Conservation (phyloP, 1,284 basidiomycete genomes). For the Cutaneotrichosporon spelunceum region DNA sequence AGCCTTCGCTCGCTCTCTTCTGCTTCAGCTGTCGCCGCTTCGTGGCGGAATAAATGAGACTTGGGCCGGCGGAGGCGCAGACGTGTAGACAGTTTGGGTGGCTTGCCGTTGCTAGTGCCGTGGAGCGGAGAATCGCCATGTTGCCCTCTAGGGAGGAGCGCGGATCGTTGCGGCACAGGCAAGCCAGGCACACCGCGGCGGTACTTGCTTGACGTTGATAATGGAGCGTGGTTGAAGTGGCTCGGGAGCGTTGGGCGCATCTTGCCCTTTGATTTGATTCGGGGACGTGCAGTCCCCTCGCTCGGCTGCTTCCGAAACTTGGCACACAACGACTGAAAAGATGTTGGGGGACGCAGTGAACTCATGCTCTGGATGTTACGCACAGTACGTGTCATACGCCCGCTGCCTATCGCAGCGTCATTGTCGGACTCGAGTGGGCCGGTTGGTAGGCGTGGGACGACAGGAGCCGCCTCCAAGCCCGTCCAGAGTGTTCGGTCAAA, state of each 20-base stretch:
- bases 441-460: neutral
- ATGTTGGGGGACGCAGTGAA: neutral
- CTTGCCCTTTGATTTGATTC: neutral
- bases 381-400: neutral
- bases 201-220: neutral
- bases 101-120: neutral
- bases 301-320: neutral
- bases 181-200: neutral
- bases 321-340: neutral
- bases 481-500: neutral
- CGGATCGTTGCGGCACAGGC: neutral
- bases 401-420: neutral
- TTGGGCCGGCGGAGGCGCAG: neutral
- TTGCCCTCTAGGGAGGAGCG: neutral
- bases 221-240: neutral
- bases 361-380: conserved; percentile 3
- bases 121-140: neutral
- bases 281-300: neutral
- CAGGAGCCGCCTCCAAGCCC: neutral
- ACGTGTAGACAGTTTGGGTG: neutral
- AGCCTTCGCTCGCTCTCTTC: conserved; percentile 4
- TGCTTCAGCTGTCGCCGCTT: neutral
- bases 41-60: neutral
- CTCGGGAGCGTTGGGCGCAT: neutral
- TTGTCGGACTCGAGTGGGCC: neutral